Evolutionary conservation across 257 asterid genomes (phyloP).

Genomic region (Solanum bulbocastanum): DNA sequence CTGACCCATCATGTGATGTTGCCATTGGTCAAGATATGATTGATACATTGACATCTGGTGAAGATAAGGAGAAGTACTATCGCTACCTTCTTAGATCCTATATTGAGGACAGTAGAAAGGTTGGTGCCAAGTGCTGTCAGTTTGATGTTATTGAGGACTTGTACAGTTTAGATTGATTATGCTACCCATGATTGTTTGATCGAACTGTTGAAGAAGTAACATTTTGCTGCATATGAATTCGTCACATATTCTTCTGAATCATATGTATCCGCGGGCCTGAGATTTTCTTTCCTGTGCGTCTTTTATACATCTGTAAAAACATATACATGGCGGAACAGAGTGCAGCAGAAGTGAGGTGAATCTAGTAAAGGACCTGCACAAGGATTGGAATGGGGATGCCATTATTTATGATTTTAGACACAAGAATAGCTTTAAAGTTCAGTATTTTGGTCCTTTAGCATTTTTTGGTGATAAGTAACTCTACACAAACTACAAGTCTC

Average conservation of each 20-base stretch:
- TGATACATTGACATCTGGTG: conserved; percentile 35
- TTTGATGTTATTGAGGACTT: not conserved
- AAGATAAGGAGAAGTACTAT: conserved; percentile 62
- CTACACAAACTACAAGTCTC: not conserved
- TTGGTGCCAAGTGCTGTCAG: conserved; percentile 13
- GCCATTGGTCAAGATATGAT: conserved; percentile 89
- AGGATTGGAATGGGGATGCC: not conserved
- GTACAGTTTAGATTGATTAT: not conserved
- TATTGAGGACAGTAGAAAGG: conserved; percentile 93
- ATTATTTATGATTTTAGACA: not conserved
- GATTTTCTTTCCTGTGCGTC: not conserved
- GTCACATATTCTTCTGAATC: not conserved
- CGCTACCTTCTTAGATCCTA: conserved; percentile 88
- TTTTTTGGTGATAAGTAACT: not conserved
- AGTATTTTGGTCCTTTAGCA: not conserved
- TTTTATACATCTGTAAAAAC: not conserved
- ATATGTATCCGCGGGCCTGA: not conserved
- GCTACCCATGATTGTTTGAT: not conserved
- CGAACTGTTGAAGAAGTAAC: not conserved
- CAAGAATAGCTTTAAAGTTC: not conserved
- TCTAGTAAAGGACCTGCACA: not conserved
- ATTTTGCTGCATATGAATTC: not conserved
- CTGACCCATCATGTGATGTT: conserved; percentile 73
- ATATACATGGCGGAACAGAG: not conserved
- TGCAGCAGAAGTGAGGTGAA: not conserved